phyloP scores from a whole-genome alignment of 352 stramenopile species.

The Phytophthora sojae region DNA sequence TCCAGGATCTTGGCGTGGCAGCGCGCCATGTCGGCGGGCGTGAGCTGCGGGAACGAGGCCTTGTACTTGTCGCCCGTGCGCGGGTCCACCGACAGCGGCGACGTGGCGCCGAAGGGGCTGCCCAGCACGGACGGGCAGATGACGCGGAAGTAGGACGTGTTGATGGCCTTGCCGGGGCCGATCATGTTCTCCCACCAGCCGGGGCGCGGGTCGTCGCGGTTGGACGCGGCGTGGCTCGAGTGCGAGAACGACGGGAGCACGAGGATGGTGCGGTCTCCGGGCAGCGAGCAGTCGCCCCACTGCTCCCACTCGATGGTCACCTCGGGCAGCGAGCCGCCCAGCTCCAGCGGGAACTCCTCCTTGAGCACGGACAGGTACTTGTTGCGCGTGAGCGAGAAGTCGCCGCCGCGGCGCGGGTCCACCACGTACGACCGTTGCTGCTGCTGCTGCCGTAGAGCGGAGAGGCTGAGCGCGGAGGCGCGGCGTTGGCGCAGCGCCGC shows the following conservation, averaged over 20 bases:
- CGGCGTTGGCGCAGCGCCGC: background rate
- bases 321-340: background rate
- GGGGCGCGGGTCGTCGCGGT: background rate
- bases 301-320: slow-evolving; percentile 1
- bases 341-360: slow-evolving; percentile 1
- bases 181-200: slow-evolving; percentile 1
- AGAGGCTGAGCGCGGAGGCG: background rate
- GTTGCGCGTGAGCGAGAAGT: background rate
- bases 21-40: background rate
- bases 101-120: background rate
- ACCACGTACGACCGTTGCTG: background rate
- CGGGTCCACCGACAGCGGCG: background rate
- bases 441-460: no score
- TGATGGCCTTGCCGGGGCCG: slow-evolving; percentile 1
- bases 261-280: background rate
- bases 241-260: background rate
- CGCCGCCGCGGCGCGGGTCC: background rate
- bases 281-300: background rate
- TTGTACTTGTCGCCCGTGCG: background rate
- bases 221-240: background rate
- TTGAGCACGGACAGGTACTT: background rate
- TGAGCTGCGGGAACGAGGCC: background rate
- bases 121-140: background rate
- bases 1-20: slow-evolving; percentile 1
- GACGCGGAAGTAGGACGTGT: background rate